Evolutionary conservation across 2,329 filamentous ascomycete species (phyloP).

Genomic region (Gnomoniopsis sp.): DNA sequence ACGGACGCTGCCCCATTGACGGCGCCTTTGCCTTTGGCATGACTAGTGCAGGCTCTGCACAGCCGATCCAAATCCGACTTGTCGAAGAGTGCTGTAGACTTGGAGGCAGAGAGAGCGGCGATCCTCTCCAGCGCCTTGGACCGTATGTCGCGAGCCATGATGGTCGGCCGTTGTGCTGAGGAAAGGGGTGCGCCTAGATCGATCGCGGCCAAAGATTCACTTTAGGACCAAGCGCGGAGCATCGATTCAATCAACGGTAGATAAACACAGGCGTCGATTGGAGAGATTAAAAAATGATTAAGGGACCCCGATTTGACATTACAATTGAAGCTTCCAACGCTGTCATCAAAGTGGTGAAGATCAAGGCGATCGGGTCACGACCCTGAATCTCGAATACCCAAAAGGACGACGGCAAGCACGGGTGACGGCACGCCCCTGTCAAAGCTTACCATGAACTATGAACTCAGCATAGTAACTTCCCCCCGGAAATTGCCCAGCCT

Average conservation of each 20-base stretch:
- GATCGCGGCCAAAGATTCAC: slow-evolving; percentile 18
- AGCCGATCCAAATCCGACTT: slow-evolving; percentile 61
- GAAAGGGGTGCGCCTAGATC: neutral
- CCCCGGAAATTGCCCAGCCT: slow-evolving; percentile 3
- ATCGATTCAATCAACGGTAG: too few species aligned
- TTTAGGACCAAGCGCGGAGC: neutral
- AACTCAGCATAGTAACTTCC: neutral
- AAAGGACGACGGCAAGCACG: too few species aligned
- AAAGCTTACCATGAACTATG: neutral
- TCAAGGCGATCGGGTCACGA: too few species aligned
- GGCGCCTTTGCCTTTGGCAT: slow-evolving; percentile 39
- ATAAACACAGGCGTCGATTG: neutral
- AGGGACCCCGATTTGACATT: neutral
- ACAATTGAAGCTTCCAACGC: too few species aligned
- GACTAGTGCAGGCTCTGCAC: slow-evolving; percentile 53
- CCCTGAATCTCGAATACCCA: too few species aligned
- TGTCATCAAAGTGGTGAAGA: too few species aligned
- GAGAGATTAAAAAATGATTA: neutral
- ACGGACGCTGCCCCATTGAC: slow-evolving; percentile 47
- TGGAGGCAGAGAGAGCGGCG: slow-evolving; percentile 57
- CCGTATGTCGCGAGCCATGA: slow-evolving; percentile 55
- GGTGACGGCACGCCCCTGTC: slow-evolving; percentile 17
- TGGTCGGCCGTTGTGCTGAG: neutral
- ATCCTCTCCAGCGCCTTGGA: slow-evolving; percentile 63
- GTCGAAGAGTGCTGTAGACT: slow-evolving; percentile 52